phyloP scores from a whole-genome alignment of 345 rosid genomes.

The Eucalyptus sp. region DNA sequence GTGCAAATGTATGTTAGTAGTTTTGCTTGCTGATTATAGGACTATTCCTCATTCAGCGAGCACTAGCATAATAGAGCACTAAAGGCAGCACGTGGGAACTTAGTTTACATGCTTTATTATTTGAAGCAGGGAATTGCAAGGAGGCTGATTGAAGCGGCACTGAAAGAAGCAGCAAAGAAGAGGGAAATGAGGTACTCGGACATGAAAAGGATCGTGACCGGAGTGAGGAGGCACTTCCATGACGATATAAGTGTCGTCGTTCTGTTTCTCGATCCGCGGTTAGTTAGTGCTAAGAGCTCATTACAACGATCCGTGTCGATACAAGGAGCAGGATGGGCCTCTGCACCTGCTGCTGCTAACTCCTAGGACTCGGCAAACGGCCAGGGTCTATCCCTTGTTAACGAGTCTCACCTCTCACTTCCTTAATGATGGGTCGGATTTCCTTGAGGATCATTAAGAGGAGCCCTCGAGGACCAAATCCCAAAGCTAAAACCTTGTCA shows the following conservation, averaged over 20 bases:
- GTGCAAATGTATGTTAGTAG: not conserved
- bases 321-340: conserved; percentile 23
- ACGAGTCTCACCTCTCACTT: not conserved
- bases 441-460: not conserved
- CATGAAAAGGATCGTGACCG: conserved; percentile 42
- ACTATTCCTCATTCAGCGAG: not conserved
- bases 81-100: not conserved
- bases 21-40: not conserved
- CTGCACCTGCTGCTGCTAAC: not conserved
- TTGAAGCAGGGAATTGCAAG: conserved; percentile 53
- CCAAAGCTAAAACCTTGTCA: not conserved
- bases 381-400: not conserved
- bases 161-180: conserved; percentile 73
- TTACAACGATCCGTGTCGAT: conserved; percentile 25
- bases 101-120: not conserved
- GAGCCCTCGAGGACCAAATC: not conserved
- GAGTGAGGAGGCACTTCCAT: conserved; percentile 75
- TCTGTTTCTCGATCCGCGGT: conserved; percentile 21
- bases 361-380: not conserved
- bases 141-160: conserved; percentile 53
- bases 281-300: not conserved
- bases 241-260: conserved; percentile 58
- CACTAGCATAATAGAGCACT: not conserved
- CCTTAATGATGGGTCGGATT: not conserved
- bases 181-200: conserved; percentile 80